Percentiles rank a stretch among this genome's conserved stretches.
Conservation (phyloP, 208 protist species). For the Naegleria gruberi region DNA sequence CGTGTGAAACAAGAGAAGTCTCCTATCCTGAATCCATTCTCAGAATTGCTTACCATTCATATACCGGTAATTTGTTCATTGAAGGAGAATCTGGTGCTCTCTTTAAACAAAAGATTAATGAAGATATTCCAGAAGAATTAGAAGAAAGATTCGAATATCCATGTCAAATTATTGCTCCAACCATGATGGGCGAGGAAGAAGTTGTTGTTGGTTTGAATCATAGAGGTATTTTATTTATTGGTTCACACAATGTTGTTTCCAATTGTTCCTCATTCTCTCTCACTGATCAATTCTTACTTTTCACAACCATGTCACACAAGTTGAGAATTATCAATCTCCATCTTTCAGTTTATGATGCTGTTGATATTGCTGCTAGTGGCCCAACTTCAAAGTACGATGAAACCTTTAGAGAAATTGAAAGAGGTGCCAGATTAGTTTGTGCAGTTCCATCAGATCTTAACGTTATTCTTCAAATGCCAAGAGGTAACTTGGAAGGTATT, state of each 20-base stretch:
- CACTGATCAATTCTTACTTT: constrained; percentile 9
- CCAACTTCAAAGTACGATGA: background rate
- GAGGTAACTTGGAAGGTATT: constrained; percentile 33
- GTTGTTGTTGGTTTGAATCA: background rate
- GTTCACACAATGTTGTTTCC: background rate
- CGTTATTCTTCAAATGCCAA: constrained; percentile 34
- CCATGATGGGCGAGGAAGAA: background rate
- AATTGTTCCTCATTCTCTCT: background rate
- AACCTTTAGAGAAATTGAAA: constrained; percentile 19
- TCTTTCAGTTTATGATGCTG: background rate
- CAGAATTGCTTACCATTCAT: background rate
- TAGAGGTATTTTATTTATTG: background rate
- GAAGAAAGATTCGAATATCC: background rate
- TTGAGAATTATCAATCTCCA: background rate
- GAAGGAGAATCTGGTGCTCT: background rate
- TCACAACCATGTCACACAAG: constrained; percentile 12
- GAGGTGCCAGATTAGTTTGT: constrained; percentile 18
- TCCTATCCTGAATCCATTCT: background rate
- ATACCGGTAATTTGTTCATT: background rate
- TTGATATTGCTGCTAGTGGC: background rate
- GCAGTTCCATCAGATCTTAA: background rate
- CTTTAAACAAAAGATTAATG: background rate
- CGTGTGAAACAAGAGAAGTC: background rate
- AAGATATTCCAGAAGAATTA: background rate
- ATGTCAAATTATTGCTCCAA: background rate